phyloP scores from a whole-genome alignment of 2,329 filamentous ascomycete species.

The Domatiomyces globalis region DNA sequence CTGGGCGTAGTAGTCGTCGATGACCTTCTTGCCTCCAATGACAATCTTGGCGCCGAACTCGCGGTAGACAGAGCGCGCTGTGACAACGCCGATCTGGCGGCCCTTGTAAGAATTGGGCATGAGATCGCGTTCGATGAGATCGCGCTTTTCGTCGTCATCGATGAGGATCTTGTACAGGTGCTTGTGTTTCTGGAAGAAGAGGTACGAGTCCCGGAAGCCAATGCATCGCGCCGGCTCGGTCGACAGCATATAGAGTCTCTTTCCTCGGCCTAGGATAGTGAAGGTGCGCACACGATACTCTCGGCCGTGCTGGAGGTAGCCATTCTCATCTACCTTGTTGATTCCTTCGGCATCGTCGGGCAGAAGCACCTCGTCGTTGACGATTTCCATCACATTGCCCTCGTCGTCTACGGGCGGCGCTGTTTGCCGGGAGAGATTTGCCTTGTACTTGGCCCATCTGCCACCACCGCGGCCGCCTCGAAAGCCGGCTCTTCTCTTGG shows the following conservation, averaged over 20 bases:
- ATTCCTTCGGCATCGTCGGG: slow-evolving; percentile 81
- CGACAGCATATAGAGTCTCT: slow-evolving; percentile 92
- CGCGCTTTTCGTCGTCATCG: slow-evolving; percentile 89
- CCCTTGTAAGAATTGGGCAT: slow-evolving; percentile 99
- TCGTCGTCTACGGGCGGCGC: slow-evolving; percentile 85
- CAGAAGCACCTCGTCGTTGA: slow-evolving; percentile 80
- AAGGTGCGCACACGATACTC: slow-evolving; percentile 96
- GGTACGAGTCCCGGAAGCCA: slow-evolving; percentile 92
- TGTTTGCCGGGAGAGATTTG: slow-evolving; percentile 59
- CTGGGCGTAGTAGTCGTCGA: slow-evolving; percentile 77
- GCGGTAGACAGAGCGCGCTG: slow-evolving; percentile 87
- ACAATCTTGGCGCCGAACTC: slow-evolving; percentile 93
- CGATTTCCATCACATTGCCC: slow-evolving; percentile 78
- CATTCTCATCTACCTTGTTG: slow-evolving; percentile 81
- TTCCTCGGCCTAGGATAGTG: slow-evolving; percentile 68
- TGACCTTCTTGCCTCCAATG: slow-evolving; percentile 71
- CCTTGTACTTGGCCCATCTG: slow-evolving; percentile 60
- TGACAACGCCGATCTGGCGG: slow-evolving; percentile 90
- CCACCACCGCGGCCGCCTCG: slow-evolving; percentile 42
- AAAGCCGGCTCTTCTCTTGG: slow-evolving; percentile 50
- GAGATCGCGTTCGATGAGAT: slow-evolving; percentile 87
- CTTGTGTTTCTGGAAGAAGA: slow-evolving; percentile 97
- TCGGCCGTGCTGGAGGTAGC: slow-evolving; percentile 65
- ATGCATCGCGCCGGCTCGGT: slow-evolving; percentile 94
- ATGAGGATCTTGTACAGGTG: slow-evolving; percentile 97